Conservation (phyloP, 805 yeast species). For the Candida nonsorbophila region DNA sequence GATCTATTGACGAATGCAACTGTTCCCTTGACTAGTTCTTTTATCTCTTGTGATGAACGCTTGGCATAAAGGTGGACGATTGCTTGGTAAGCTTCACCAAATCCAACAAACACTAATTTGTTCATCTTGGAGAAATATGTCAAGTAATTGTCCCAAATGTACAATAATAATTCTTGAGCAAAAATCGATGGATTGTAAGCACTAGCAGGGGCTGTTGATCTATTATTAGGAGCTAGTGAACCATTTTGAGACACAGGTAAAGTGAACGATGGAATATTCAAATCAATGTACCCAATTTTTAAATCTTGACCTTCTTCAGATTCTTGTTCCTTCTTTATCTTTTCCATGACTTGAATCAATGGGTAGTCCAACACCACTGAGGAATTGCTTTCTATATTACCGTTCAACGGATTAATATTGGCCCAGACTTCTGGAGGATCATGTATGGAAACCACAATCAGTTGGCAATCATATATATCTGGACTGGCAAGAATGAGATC, state of each 20-base stretch:
- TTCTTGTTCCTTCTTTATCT: conserved; percentile 37
- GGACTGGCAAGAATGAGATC: conserved; percentile 71
- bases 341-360: conserved; percentile 51
- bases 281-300: conserved; percentile 72
- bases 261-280: conserved; percentile 65
- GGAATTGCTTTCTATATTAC: conserved; percentile 66
- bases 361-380: conserved; percentile 77
- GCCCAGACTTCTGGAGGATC: conserved; percentile 96
- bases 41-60: conserved; percentile 50
- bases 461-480: conserved; percentile 56
- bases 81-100: conserved; percentile 86
- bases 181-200: conserved; percentile 56
- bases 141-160: conserved; percentile 88
- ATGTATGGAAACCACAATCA: conserved; percentile 69
- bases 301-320: conserved; percentile 11
- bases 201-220: conserved; percentile 16
- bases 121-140: conserved; percentile 62
- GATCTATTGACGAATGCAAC: conserved; percentile 66
- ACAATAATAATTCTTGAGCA: conserved; percentile 71
- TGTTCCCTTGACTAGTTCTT: conserved; percentile 60
- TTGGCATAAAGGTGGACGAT: conserved; percentile 86
- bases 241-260: conserved; percentile 18
- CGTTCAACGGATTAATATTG: conserved; percentile 70
- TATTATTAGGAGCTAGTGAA: conserved; percentile 19
- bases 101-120: conserved; percentile 75